Percentiles rank a stretch among this genome's conserved stretches.
Evolutionary conservation across 2,329 filamentous ascomycete genomes (phyloP).

Genomic region (Myriangium duriaei): DNA sequence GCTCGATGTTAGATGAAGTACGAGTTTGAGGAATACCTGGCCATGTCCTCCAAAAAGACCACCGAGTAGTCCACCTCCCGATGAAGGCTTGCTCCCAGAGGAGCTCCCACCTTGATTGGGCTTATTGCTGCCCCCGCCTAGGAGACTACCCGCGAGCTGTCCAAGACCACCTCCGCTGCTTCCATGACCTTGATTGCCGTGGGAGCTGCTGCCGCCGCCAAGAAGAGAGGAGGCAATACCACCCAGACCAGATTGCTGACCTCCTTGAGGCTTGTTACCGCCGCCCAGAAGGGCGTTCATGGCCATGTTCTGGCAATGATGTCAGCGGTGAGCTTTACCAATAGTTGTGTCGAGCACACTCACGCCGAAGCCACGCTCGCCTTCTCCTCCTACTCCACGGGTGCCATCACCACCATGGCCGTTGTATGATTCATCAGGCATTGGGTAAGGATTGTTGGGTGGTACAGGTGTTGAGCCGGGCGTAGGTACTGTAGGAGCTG

Average conservation of each 20-base stretch:
- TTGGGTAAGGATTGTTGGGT: slow-evolving; percentile 22
- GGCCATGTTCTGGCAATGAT: slow-evolving; percentile 14
- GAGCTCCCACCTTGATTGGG: slow-evolving; percentile 10
- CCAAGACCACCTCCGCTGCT: slow-evolving; percentile 10
- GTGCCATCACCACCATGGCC: slow-evolving; percentile 14
- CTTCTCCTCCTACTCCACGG: slow-evolving; percentile 17
- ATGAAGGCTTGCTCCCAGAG: slow-evolving; percentile 1
- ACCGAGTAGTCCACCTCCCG: slow-evolving; percentile 12
- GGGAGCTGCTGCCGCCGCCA: slow-evolving; percentile 4
- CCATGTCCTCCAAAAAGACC: slow-evolving; percentile 14
- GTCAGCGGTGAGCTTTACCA: neutral
- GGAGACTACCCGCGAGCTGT: slow-evolving; percentile 5
- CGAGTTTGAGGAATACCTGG: slow-evolving; percentile 9
- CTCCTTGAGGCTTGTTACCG: slow-evolving; percentile 20
- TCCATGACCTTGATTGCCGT: slow-evolving; percentile 7
- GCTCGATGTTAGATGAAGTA: slow-evolving; percentile 1
- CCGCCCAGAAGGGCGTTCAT: slow-evolving; percentile 19
- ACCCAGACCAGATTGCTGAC: slow-evolving; percentile 7
- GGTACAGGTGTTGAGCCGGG: slow-evolving; percentile 26
- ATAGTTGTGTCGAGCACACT: too few relatives aligned
- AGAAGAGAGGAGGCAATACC: slow-evolving; percentile 5
- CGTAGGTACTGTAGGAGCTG: slow-evolving; percentile 27
- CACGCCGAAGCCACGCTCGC: slow-evolving; percentile 18
- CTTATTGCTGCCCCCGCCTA: slow-evolving; percentile 9
- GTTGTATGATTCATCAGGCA: slow-evolving; percentile 15